Percentiles rank a stretch among this genome's conserved stretches.
Conservation (phyloP, 345 rosid genomes). For the Eucalyptus marginata region DNA sequence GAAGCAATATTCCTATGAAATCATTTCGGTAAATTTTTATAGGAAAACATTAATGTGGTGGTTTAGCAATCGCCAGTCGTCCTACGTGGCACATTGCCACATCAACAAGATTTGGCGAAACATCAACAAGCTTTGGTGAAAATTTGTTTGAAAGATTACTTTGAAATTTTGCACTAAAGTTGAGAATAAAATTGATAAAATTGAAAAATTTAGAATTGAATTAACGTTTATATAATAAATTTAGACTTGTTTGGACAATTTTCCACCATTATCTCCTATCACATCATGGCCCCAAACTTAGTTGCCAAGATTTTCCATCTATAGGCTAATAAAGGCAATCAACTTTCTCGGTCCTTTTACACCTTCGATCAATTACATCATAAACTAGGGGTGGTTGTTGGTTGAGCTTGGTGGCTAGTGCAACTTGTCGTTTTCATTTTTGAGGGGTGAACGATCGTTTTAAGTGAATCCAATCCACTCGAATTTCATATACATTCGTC, state of each 20-base stretch:
- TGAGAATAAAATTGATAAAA: too few relatives aligned
- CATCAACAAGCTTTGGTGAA: accelerated
- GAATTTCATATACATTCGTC: neutral
- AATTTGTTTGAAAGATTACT: accelerated
- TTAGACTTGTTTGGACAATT: too few relatives aligned
- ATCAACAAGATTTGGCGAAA: too few relatives aligned
- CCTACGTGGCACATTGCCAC: accelerated
- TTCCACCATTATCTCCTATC: neutral
- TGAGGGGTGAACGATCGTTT: neutral
- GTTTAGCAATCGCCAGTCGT: accelerated
- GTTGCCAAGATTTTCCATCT: neutral
- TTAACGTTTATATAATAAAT: too few relatives aligned
- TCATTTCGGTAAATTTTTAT: accelerated
- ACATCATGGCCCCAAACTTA: neutral
- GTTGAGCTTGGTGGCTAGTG: neutral
- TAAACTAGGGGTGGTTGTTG: neutral
- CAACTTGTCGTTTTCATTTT: neutral
- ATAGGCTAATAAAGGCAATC: neutral
- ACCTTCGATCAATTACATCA: neutral
- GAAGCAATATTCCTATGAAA: too few relatives aligned
- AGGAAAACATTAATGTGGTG: too few relatives aligned
- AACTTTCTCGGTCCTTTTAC: neutral
- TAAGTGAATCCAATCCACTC: neutral
- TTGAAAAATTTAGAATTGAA: accelerated
- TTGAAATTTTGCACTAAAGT: accelerated